These are phyloP conservation scores for Trichoderma brevicompactum DNA, from an alignment of 2,329 filamentous ascomycete genomes.

Conservation along the genomic window DNA sequence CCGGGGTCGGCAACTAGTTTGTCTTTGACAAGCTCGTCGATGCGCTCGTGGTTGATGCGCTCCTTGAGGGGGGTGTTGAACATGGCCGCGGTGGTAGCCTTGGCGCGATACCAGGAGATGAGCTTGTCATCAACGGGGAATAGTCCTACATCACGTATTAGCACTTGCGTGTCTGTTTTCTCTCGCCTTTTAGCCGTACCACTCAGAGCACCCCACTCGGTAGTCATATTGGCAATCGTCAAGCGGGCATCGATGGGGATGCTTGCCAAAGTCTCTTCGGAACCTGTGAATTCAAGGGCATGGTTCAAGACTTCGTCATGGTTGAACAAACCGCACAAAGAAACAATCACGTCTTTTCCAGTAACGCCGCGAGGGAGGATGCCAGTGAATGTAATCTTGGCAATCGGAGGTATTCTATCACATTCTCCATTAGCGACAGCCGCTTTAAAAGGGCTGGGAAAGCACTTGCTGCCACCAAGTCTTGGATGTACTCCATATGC, in stretches of 20 bases:
- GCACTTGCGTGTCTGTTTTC: constrained; percentile 35
- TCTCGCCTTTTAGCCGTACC: too few relatives aligned
- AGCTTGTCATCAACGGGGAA: constrained; percentile 82
- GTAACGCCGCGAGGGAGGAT: constrained; percentile 77
- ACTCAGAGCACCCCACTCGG: constrained; percentile 74
- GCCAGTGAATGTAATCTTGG: constrained; percentile 78
- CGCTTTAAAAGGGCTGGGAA: too few relatives aligned
- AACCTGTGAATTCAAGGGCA: constrained; percentile 85
- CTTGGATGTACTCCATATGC: constrained; percentile 79
- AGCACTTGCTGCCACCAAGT: constrained; percentile 75
- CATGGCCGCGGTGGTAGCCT: constrained; percentile 74
- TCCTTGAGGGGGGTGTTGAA: constrained; percentile 53
- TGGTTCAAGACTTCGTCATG: constrained; percentile 78
- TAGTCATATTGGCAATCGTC: constrained; percentile 80
- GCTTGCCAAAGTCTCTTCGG: constrained; percentile 74
- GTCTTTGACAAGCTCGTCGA: constrained; percentile 74
- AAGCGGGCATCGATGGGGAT: constrained; percentile 74
- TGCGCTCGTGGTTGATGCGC: constrained; percentile 71
- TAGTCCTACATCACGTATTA: constrained; percentile 28
- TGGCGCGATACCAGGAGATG: constrained; percentile 73
- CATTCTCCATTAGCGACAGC: too few relatives aligned
- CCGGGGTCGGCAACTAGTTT: constrained; percentile 72
- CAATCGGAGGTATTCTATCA: constrained; percentile 70
- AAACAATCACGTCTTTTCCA: constrained; percentile 93
- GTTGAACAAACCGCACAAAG: constrained; percentile 83